Percentiles rank a stretch among this genome's conserved stretches.
Conservation (phyloP, 2,329 filamentous ascomycete species). For the Daldinia sp. region DNA sequence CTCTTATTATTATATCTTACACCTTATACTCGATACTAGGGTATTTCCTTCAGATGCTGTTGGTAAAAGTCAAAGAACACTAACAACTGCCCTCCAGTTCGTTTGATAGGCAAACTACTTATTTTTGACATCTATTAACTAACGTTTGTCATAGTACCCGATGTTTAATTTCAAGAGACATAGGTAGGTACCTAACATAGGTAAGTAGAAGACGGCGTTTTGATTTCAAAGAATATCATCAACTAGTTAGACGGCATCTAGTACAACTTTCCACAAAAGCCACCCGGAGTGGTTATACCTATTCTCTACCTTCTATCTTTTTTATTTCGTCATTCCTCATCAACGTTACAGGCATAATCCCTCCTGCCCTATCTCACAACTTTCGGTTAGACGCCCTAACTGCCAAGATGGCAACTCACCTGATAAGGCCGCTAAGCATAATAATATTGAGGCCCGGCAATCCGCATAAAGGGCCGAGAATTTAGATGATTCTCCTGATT, state of each 20-base stretch:
- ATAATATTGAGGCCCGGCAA: slow-evolving; percentile 35
- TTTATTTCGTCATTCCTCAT: not conserved
- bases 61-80: too few relatives aligned
- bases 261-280: not conserved
- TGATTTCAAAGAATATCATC: not conserved
- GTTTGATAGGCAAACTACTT: too few relatives aligned
- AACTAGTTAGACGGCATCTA: not conserved
- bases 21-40: too few relatives aligned
- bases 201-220: not conserved
- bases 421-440: slow-evolving; percentile 16
- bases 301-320: not conserved
- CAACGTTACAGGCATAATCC: not conserved
- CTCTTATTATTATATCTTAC: not conserved
- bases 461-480: slow-evolving; percentile 38
- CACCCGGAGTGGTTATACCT: not conserved
- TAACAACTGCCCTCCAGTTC: too few relatives aligned
- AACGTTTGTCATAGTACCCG: not conserved
- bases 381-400: slow-evolving; percentile 18
- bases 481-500: slow-evolving; percentile 9
- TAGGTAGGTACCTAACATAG: not conserved
- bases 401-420: slow-evolving; percentile 25
- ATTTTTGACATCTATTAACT: not conserved
- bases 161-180: not conserved
- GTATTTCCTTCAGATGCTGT: not conserved
- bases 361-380: slow-evolving; percentile 19